Conservation (phyloP, 257 asterid genomes). For the Solanum medicagineum region DNA sequence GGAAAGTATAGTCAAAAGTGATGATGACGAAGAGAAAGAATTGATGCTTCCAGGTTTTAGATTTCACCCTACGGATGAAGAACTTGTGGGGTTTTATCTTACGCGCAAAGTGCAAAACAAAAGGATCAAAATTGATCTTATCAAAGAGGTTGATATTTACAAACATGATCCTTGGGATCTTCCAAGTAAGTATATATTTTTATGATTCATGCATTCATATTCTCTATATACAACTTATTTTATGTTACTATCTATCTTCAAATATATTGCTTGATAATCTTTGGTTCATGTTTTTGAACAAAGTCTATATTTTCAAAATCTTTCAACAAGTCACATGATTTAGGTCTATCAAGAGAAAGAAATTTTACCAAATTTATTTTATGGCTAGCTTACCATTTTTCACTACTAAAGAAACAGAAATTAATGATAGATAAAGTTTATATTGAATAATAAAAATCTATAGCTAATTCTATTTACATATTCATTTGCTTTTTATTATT, state of each 20-base stretch:
- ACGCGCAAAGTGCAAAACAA: background rate
- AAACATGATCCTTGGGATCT: conserved; percentile 3
- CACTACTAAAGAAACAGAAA: background rate
- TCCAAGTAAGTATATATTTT: background rate
- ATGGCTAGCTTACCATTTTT: background rate
- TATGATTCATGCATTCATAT: background rate
- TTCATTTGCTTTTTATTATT: too few species aligned
- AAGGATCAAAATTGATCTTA: background rate
- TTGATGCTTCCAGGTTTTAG: conserved; percentile 2
- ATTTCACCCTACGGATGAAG: conserved; percentile 3
- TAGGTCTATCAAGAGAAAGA: too few species aligned
- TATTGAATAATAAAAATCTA: background rate
- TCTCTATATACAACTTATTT: background rate
- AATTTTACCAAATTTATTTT: background rate
- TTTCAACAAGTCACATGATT: background rate
- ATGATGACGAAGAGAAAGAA: background rate
- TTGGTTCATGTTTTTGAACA: background rate
- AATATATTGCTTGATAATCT: background rate
- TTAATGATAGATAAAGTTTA: background rate
- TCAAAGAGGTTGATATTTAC: background rate
- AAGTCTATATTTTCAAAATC: too few species aligned
- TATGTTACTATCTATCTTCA: background rate
- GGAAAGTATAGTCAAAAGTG: background rate
- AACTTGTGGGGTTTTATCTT: background rate
- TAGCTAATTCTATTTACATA: background rate